Percentiles rank a stretch among this genome's conserved stretches.
Evolutionary conservation across 176 grass and related monocot species (phyloP).

Genomic region (Urochloa ruziziensis): DNA sequence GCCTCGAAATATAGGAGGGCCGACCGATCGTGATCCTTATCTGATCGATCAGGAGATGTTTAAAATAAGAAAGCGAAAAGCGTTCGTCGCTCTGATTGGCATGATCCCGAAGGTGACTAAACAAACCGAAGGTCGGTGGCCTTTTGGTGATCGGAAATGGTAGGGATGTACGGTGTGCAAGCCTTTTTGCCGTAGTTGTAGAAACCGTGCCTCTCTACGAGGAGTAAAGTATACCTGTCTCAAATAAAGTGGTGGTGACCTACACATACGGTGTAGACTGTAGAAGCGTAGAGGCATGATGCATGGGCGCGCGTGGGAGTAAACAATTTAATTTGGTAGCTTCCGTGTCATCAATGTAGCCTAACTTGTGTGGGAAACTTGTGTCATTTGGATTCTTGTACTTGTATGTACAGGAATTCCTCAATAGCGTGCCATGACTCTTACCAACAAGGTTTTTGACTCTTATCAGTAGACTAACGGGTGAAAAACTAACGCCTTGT

Average conservation of each 20-base stretch:
- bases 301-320: neutral
- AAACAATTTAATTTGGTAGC: neutral
- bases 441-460: neutral
- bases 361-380: constrained; percentile 4
- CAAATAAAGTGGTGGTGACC: no score
- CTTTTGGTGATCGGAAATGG: neutral
- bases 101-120: neutral
- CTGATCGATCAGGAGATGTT: neutral
- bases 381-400: neutral
- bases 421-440: neutral
- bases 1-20: neutral
- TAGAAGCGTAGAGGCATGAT: no score
- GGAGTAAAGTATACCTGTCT: neutral
- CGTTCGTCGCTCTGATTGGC: neutral
- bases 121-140: constrained; percentile 4
- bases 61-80: neutral
- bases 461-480: no score
- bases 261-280: neutral
- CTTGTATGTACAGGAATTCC: neutral
- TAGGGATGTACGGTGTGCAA: neutral
- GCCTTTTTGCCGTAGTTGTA: neutral
- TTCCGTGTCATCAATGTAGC: neutral
- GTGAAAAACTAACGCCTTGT: neutral
- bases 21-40: neutral
- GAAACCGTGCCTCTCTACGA: neutral